Conservation (phyloP, 208 protist genomes). For the Leishmania mexicana region DNA sequence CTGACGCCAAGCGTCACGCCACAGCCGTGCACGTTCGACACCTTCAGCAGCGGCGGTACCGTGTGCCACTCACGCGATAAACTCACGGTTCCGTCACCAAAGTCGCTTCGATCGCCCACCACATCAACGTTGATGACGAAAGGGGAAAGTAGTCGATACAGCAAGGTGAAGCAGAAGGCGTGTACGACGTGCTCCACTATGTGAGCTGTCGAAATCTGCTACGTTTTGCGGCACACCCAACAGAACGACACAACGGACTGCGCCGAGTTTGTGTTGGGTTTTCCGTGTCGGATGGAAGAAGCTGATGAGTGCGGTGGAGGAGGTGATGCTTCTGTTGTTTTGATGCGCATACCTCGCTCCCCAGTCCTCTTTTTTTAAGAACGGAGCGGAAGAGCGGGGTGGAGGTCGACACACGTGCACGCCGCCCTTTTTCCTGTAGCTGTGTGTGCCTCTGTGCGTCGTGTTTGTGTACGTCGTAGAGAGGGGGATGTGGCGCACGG, state of each 20-base stretch:
- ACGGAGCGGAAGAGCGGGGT: too few relatives aligned
- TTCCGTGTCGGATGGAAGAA: not conserved
- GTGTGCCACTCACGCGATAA: not conserved
- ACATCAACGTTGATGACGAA: not conserved
- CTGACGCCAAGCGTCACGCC: not conserved
- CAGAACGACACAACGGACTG: not conserved
- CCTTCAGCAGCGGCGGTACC: not conserved
- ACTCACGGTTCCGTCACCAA: not conserved
- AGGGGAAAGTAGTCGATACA: not conserved
- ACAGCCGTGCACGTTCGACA: not conserved
- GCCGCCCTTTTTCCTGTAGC: not conserved
- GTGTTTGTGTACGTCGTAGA: not conserved
- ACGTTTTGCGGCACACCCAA: not conserved
- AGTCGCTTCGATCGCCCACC: not conserved
- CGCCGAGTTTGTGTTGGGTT: too few relatives aligned
- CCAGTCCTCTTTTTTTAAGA: not conserved
- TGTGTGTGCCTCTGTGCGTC: not conserved
- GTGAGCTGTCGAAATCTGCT: not conserved
- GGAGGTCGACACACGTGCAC: not conserved
- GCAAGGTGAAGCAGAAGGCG: constrained; percentile 24
- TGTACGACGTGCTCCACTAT: constrained; percentile 18
- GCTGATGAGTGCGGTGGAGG: not conserved
- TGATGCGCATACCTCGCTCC: not conserved
- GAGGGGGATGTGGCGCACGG: not conserved
- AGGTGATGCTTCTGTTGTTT: not conserved